Percentiles rank a stretch among this genome's conserved stretches.
Conservation (phyloP, 345 rosid genomes). For the Combretum micranthum region DNA sequence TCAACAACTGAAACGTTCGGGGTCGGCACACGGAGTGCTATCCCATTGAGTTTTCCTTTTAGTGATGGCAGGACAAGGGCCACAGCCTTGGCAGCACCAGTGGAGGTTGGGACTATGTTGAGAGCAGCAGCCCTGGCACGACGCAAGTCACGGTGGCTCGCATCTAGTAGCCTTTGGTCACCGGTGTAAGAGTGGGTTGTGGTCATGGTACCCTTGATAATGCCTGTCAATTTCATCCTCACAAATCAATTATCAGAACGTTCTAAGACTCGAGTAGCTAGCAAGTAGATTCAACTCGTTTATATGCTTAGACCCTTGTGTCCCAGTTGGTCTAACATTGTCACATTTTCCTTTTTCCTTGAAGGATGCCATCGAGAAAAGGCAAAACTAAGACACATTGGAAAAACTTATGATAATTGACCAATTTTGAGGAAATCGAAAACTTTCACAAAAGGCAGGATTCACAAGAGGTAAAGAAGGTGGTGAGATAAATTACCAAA, state of each 20-base stretch:
- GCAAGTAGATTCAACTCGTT: no score
- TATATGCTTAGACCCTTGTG: no score
- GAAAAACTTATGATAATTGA: no score
- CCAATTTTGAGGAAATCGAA: no score
- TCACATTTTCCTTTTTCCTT: background rate
- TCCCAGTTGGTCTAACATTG: background rate
- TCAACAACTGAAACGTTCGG: slow-evolving; percentile 95
- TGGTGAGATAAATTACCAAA: slow-evolving; percentile 41
- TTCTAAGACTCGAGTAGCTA: no score
- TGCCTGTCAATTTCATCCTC: slow-evolving; percentile 34
- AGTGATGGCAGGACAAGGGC: slow-evolving; percentile 88
- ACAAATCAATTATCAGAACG: background rate
- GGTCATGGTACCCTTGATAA: slow-evolving; percentile 98
- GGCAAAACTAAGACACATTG: no score
- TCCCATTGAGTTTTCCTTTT: slow-evolving; percentile 91
- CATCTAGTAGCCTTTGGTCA: slow-evolving; percentile 89
- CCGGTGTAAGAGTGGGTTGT: slow-evolving; percentile 99
- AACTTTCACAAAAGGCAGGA: no score
- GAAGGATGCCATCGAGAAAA: no score
- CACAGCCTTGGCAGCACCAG: slow-evolving; percentile 96
- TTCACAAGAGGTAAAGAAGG: no score
- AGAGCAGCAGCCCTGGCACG: slow-evolving; percentile 96
- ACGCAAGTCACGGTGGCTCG: slow-evolving; percentile 95
- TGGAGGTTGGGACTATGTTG: slow-evolving; percentile 90
- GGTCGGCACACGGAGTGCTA: slow-evolving; percentile 94